Conservation (phyloP, 805 yeast species). For the Saccharomycopsis sp. region DNA sequence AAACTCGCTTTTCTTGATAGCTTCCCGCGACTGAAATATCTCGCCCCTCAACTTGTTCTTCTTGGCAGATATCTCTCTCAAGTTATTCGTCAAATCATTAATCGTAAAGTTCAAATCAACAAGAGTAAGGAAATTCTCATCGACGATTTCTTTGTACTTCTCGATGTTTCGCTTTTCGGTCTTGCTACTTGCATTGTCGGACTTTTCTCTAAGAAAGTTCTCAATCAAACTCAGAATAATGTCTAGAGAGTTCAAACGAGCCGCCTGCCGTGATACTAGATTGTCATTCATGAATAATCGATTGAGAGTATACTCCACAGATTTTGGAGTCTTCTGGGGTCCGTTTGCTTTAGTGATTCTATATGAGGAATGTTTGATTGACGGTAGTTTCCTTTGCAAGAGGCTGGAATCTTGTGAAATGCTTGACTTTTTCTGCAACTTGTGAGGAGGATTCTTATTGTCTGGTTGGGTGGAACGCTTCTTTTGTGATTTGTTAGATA, state of each 20-base stretch:
- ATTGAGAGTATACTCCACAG: background rate
- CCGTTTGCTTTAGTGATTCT: background rate
- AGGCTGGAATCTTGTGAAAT: too few relatives aligned
- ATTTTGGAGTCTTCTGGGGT: background rate
- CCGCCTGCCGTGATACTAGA: background rate
- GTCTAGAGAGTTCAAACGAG: background rate
- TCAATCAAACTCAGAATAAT: background rate
- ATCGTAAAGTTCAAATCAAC: conserved; percentile 14
- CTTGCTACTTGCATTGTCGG: background rate
- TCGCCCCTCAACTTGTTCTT: background rate
- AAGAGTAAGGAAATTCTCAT: conserved; percentile 7
- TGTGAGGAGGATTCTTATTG: too few relatives aligned
- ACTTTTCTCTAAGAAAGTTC: background rate
- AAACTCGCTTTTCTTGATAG: conserved; percentile 1
- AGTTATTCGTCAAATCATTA: background rate
- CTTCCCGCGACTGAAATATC: conserved; percentile 5
- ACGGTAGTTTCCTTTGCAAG: too few relatives aligned
- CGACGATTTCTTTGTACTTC: conserved; percentile 6
- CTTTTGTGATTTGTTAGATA: background rate
- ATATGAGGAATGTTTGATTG: background rate
- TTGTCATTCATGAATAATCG: background rate
- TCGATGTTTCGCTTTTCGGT: conserved; percentile 5
- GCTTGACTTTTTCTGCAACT: too few relatives aligned
- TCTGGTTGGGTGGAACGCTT: background rate
- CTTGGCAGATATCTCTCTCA: background rate